Conservation (phyloP, 75 land plant genomes). For the Sequoiadendron giganteum region DNA sequence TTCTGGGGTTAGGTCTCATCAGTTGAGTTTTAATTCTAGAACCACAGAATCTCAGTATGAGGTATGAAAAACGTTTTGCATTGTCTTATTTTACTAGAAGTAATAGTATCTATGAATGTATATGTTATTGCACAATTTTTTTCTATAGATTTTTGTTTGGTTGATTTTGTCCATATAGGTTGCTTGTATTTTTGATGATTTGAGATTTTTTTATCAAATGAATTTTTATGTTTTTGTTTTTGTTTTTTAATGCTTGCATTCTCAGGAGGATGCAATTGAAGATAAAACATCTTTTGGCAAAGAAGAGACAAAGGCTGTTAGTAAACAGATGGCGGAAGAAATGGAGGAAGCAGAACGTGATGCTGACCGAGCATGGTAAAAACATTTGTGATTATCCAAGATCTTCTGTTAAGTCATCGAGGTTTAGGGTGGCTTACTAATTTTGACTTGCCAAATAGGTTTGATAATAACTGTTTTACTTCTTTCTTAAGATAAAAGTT, state of each 20-base stretch:
- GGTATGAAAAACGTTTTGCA: slow-evolving; percentile 27
- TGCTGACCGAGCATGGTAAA: slow-evolving; percentile 84
- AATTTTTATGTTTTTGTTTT: background rate
- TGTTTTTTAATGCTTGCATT: background rate
- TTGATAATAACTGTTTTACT: background rate
- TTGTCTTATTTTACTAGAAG: background rate
- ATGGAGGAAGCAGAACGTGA: slow-evolving; percentile 81
- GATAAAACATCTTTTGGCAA: slow-evolving; percentile 14
- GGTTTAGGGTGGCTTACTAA: background rate
- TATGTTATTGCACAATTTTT: background rate
- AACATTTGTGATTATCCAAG: background rate
- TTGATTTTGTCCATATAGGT: background rate
- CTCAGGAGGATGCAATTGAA: slow-evolving; percentile 14
- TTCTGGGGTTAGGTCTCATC: slow-evolving; percentile 38
- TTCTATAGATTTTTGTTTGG: background rate
- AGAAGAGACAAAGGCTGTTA: slow-evolving; percentile 46
- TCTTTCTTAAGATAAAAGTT: background rate
- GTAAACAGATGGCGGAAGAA: slow-evolving; percentile 67
- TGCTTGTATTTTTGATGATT: background rate
- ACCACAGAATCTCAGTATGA: slow-evolving; percentile 15
- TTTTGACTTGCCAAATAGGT: too few relatives aligned
- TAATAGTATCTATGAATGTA: background rate
- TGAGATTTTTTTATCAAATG: background rate
- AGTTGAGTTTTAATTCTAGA: slow-evolving; percentile 31
- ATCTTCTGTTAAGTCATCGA: background rate